Evolutionary conservation across 2,329 filamentous ascomycete genomes (phyloP).

Genomic region (Lachnellula suecica): DNA sequence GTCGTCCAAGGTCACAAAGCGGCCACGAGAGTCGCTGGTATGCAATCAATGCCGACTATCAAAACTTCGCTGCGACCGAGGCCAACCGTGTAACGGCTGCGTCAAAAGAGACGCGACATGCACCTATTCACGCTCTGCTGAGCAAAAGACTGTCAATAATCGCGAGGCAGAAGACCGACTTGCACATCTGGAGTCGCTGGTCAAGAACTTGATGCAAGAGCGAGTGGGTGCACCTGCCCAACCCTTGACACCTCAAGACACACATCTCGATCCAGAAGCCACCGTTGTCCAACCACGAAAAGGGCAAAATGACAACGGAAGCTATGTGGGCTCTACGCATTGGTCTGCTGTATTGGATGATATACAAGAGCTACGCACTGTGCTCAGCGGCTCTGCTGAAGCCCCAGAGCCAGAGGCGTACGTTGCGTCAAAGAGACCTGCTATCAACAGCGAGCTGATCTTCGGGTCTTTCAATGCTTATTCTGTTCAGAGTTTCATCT

Average conservation of each 20-base stretch:
- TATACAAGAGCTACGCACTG: constrained; percentile 20
- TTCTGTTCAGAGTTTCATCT: constrained; percentile 16
- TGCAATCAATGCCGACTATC: constrained; percentile 16
- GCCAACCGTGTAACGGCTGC: constrained; percentile 19
- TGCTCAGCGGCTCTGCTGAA: constrained; percentile 3
- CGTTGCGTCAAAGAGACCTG: neutral
- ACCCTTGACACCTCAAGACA: constrained; percentile 13
- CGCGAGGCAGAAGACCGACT: constrained; percentile 15
- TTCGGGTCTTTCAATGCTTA: constrained; percentile 15
- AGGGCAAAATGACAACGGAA: neutral
- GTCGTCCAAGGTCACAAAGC: constrained; percentile 3
- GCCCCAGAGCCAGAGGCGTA: neutral
- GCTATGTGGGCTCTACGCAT: constrained; percentile 21
- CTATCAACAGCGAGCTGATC: constrained; percentile 9
- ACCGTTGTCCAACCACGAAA: neutral
- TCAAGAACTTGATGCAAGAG: constrained; percentile 16
- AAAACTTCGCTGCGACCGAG: constrained; percentile 24
- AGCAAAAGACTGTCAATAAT: neutral
- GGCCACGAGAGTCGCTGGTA: constrained; percentile 7
- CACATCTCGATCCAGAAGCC: neutral
- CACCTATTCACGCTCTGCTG: constrained; percentile 6
- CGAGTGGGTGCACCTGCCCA: neutral
- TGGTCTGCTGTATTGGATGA: constrained; percentile 25
- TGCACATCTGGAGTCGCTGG: constrained; percentile 14
- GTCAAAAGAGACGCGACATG: constrained; percentile 20